Evolutionary conservation across 257 asterid genomes (phyloP).

Genomic region (Craterostigma plantagineum): DNA sequence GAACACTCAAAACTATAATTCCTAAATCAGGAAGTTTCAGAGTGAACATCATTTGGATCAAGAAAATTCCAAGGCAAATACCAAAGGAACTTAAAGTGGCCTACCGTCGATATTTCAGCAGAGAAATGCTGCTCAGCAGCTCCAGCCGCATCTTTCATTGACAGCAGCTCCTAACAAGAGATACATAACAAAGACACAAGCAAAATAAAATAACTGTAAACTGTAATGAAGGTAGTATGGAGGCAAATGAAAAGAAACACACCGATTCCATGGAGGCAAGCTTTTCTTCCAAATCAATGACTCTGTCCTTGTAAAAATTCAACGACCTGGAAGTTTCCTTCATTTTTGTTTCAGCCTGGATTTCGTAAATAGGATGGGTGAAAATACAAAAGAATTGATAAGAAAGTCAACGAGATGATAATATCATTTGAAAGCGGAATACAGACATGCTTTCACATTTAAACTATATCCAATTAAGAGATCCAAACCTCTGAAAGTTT

Average conservation of each 20-base stretch:
- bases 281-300: constrained; percentile 62
- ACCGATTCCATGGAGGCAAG: constrained; percentile 58
- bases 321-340: constrained; percentile 39
- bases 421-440: background rate
- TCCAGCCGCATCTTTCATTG: constrained; percentile 52
- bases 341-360: constrained; percentile 47
- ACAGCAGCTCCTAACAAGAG: constrained; percentile 44
- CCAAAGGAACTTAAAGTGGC: constrained; percentile 6
- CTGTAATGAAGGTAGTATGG: constrained; percentile 1
- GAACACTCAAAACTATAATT: too few relatives aligned
- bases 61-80: too few relatives aligned
- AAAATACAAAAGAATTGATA: background rate
- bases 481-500: constrained; percentile 60
- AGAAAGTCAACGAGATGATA: background rate
- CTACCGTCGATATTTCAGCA: constrained; percentile 70
- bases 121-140: constrained; percentile 52
- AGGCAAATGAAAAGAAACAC: constrained; percentile 7
- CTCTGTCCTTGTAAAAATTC: constrained; percentile 49
- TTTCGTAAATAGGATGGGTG: constrained; percentile 1
- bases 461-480: constrained; percentile 3
- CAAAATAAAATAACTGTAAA: constrained; percentile 1
- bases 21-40: too few relatives aligned
- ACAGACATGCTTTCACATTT: constrained; percentile 1
- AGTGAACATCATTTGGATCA: too few relatives aligned
- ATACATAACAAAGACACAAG: constrained; percentile 4